phyloP scores from a whole-genome alignment of 805 yeast species.

The Clavispora carvajalis region DNA sequence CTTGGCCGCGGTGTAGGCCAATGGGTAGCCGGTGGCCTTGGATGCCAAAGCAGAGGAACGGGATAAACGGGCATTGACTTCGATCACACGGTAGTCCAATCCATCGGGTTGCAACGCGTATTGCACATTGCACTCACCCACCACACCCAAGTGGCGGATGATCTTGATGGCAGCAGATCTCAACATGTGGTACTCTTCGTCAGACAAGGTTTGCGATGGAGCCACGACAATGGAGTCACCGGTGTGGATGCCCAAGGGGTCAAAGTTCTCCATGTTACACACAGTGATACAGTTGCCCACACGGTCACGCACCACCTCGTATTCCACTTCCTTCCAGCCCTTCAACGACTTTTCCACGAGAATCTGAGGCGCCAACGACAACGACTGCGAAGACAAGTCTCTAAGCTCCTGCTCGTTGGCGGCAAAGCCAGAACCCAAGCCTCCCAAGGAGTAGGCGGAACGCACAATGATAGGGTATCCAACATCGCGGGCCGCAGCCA shows the following conservation, averaged over 20 bases:
- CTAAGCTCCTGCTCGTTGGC: conserved; percentile 73
- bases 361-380: conserved; percentile 89
- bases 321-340: conserved; percentile 99
- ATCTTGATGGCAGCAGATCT: conserved; percentile 97
- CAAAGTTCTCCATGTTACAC: conserved; percentile 98
- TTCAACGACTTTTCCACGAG: conserved; percentile 93
- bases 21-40: conserved; percentile 97
- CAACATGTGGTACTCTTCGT: conserved; percentile 96
- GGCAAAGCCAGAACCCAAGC: conserved; percentile 97
- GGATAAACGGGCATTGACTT: conserved; percentile 95
- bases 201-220: conserved; percentile 95
- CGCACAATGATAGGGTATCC: conserved; percentile 97
- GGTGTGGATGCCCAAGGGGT: conserved; percentile 96
- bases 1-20: conserved; percentile 97
- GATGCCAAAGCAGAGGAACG: conserved; percentile 99
- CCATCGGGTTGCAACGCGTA: conserved; percentile 96
- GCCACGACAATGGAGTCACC: conserved; percentile 99
- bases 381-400: conserved; percentile 83
- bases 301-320: conserved; percentile 96
- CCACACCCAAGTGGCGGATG: conserved; percentile 95
- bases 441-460: conserved; percentile 96
- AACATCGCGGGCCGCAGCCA: conserved; percentile 78
- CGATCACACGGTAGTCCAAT: conserved; percentile 88
- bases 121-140: conserved; percentile 98
- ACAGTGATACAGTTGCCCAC: conserved; percentile 97